Evolutionary conservation across 495 filamentous ascomycete species (phyloP).

Genomic region (Aspergillus cristatus): DNA sequence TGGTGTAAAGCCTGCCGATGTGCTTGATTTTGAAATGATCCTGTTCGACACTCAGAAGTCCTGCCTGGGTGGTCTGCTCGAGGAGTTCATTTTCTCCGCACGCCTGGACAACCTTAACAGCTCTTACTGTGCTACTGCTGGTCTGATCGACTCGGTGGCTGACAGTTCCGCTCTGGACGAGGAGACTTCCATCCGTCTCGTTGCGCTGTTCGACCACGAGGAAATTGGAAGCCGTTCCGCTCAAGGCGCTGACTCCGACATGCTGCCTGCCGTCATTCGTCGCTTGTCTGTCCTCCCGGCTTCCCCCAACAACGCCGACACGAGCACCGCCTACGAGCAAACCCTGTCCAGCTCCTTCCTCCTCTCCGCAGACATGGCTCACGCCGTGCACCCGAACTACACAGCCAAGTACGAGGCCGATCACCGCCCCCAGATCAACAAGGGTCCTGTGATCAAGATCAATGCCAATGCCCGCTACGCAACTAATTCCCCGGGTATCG

Average conservation of each 20-base stretch:
- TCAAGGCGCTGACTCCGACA: conserved; percentile 88
- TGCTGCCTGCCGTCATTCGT: conserved; percentile 80
- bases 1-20: conserved; percentile 53
- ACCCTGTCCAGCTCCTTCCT: conserved; percentile 88
- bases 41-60: conserved; percentile 92
- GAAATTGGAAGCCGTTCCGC: conserved; percentile 88
- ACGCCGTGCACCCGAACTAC: conserved; percentile 93
- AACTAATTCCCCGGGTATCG: conserved; percentile 92
- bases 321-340: conserved; percentile 82
- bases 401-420: conserved; percentile 79
- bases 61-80: conserved; percentile 77
- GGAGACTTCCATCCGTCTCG: conserved; percentile 75
- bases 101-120: conserved; percentile 92
- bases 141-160: conserved; percentile 73
- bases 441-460: conserved; percentile 92
- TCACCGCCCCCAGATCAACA: conserved; percentile 92
- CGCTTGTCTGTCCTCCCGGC: conserved; percentile 71
- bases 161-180: conserved; percentile 52
- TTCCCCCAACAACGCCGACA: conserved; percentile 38
- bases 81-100: conserved; percentile 90
- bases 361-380: conserved; percentile 95
- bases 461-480: conserved; percentile 96
- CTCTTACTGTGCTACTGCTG: conserved; percentile 79
- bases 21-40: conserved; percentile 91
- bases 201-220: conserved; percentile 94